A percentile compares a stretch with the other conserved stretches of the same genome.
Conservation (phyloP, 179 eudicot species). For the Heliamphora pulchella region DNA sequence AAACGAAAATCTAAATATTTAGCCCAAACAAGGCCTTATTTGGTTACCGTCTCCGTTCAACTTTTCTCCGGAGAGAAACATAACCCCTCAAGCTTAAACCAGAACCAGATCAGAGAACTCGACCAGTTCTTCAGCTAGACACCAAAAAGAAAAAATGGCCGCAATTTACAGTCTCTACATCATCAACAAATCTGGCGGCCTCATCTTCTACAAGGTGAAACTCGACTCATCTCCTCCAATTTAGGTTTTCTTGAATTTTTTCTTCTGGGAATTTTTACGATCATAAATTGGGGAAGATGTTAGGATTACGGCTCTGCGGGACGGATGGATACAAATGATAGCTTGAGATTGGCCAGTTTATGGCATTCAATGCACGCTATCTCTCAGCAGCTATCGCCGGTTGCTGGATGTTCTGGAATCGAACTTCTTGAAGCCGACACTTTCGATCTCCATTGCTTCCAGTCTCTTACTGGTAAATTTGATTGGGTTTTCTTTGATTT, state of each 20-base stretch:
- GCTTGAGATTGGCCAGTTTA: slow-evolving; percentile 78
- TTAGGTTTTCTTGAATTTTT: neutral
- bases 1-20: too few relatives aligned
- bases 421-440: slow-evolving; percentile 92
- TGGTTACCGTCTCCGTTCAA: too few relatives aligned
- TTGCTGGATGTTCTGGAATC: slow-evolving; percentile 60
- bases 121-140: neutral
- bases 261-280: neutral
- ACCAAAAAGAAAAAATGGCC: slow-evolving; percentile 28
- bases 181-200: slow-evolving; percentile 74
- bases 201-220: slow-evolving; percentile 57
- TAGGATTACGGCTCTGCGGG: slow-evolving; percentile 94
- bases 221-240: neutral
- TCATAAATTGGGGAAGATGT: neutral
- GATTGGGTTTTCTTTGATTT: neutral
- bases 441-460: slow-evolving; percentile 92
- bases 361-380: slow-evolving; percentile 98
- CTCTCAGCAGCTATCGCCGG: slow-evolving; percentile 84
- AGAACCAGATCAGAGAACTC: neutral
- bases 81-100: neutral
- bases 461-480: slow-evolving; percentile 72
- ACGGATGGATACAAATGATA: slow-evolving; percentile 92
- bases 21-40: too few relatives aligned
- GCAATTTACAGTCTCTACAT: slow-evolving; percentile 55
- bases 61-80: too few relatives aligned